Evolutionary conservation across 345 rosid genomes (phyloP).

Genomic region (Bruguiera sexangula): DNA sequence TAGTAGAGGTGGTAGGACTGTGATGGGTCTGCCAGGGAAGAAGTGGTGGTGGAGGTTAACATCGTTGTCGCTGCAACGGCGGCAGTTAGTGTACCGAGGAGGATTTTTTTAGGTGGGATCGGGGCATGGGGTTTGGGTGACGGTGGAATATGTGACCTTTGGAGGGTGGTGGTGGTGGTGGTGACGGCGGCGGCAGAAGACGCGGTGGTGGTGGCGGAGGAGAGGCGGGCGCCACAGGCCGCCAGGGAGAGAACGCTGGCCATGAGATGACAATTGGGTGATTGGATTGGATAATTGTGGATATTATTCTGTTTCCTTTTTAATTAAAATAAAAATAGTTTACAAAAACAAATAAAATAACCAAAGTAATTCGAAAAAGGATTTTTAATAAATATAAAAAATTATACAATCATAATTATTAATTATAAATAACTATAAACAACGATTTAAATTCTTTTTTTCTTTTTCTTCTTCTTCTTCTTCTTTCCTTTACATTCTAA

Average conservation of each 20-base stretch:
- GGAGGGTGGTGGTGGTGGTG: conserved; percentile 27
- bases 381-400: no score
- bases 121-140: conserved; percentile 14
- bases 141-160: conserved; percentile 25
- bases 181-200: conserved; percentile 40
- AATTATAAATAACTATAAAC: no score
- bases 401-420: background rate
- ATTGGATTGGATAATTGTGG: conserved; percentile 9
- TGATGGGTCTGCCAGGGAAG: conserved; percentile 47
- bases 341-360: no score
- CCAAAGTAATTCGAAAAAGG: no score
- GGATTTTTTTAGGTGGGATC: conserved; percentile 16
- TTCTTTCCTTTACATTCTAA: no score
- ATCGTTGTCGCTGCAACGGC: conserved; percentile 50
- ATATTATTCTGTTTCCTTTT: conserved; percentile 5
- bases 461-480: no score
- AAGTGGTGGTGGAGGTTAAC: conserved; percentile 31
- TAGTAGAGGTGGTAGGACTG: conserved; percentile 56
- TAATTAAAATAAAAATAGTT: no score
- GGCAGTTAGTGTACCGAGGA: conserved; percentile 37
- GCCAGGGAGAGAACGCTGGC: conserved; percentile 53
- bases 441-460: no score
- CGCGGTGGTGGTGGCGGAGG: conserved; percentile 37
- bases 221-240: conserved; percentile 25
- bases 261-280: conserved; percentile 24